A percentile compares a stretch with the other conserved stretches of the same genome.
phyloP scores from a whole-genome alignment of 2,329 filamentous ascomycete genomes.

The Passalora sequoiae region DNA sequence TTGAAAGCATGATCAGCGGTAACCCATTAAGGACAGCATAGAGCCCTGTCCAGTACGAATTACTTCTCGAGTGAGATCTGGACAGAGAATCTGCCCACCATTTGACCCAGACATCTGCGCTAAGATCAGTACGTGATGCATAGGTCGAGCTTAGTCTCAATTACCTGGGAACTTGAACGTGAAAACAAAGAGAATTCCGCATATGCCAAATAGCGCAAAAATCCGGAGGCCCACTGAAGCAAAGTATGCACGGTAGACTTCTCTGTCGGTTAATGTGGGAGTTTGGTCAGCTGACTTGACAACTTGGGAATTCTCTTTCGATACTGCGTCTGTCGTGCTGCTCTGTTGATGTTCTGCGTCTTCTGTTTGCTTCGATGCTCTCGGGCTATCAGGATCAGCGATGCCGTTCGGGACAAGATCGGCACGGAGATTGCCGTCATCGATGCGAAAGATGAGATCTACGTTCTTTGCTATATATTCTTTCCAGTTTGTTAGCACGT shows the following conservation, averaged over 20 bases:
- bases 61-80: not conserved
- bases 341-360: no score
- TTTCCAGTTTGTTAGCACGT: no score
- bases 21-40: not conserved
- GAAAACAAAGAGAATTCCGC: not conserved
- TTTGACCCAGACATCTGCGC: conserved; percentile 1
- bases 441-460: no score
- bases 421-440: no score
- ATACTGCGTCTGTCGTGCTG: no score
- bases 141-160: not conserved
- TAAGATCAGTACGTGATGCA: not conserved
- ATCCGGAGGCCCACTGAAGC: not conserved
- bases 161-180: not conserved
- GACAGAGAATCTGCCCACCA: conserved; percentile 2
- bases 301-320: no score
- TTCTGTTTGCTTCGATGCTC: no score
- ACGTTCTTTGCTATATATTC: no score
- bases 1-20: not conserved
- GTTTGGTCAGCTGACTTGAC: no score
- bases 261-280: not conserved
- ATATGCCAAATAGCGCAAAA: not conserved
- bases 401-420: no score
- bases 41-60: not conserved
- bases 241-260: not conserved
- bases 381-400: no score